phyloP scores from a whole-genome alignment of 495 filamentous ascomycete genomes.

The Neohortaea acidophila region DNA sequence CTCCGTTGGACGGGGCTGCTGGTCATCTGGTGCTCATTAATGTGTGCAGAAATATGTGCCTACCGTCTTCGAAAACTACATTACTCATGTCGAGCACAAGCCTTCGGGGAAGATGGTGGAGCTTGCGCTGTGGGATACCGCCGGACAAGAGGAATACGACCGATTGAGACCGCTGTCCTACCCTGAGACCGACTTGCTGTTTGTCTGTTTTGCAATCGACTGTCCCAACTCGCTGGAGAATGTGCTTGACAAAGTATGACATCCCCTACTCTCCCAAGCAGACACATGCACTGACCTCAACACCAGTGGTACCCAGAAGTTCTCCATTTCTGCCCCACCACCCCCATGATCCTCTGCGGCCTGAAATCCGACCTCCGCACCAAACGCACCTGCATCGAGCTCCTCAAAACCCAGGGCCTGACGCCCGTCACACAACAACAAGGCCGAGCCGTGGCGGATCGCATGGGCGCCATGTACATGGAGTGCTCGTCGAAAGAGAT shows the following conservation, averaged over 20 bases:
- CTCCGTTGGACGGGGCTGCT: too few relatives aligned
- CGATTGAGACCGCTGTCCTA: slow-evolving; percentile 89
- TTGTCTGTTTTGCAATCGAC: slow-evolving; percentile 98
- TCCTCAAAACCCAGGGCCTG: slow-evolving; percentile 92
- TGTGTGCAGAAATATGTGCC: slow-evolving; percentile 89
- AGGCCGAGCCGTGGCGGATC: slow-evolving; percentile 67
- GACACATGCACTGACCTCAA: slow-evolving; percentile 11
- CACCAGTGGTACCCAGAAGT: slow-evolving; percentile 96
- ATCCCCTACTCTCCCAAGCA: neutral
- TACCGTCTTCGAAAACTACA: slow-evolving; percentile 99
- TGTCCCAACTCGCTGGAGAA: slow-evolving; percentile 97
- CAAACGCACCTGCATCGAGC: slow-evolving; percentile 91
- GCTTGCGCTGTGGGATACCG: slow-evolving; percentile 95
- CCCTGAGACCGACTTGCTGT: slow-evolving; percentile 91
- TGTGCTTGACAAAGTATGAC: slow-evolving; percentile 86
- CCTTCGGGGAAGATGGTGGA: slow-evolving; percentile 83
- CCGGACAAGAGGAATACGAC: slow-evolving; percentile 97
- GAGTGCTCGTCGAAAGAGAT: slow-evolving; percentile 98
- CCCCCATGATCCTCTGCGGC: slow-evolving; percentile 85
- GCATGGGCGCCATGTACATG: slow-evolving; percentile 90
- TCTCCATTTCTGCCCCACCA: slow-evolving; percentile 95
- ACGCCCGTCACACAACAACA: slow-evolving; percentile 88
- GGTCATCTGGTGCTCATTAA: neutral
- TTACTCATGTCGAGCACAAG: slow-evolving; percentile 82
- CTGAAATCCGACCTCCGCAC: slow-evolving; percentile 90